Percentiles rank a stretch among this genome's conserved stretches.
phyloP scores from a whole-genome alignment of 148 eudicot species.

The Rhododendron henanense region DNA sequence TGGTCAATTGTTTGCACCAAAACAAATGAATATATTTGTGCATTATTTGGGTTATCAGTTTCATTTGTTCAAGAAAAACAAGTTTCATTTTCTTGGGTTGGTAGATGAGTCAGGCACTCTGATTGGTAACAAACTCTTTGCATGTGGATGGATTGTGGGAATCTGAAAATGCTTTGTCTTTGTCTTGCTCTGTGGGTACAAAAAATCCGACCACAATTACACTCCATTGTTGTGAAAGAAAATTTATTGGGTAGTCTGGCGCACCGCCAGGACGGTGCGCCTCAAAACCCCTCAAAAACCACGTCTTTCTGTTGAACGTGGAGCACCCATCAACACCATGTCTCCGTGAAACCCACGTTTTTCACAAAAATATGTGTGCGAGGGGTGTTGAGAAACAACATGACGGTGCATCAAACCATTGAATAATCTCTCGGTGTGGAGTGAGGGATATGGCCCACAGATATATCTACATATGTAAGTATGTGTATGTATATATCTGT shows the following conservation, averaged over 20 bases:
- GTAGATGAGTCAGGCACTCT: slow-evolving; percentile 7
- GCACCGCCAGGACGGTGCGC: too few species aligned
- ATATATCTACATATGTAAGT: too few species aligned
- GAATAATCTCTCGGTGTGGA: not conserved
- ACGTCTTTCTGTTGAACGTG: too few species aligned
- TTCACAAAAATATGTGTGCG: not conserved
- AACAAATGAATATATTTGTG: not conserved
- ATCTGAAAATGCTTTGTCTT: not conserved
- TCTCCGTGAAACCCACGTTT: too few species aligned
- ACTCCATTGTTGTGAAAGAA: not conserved
- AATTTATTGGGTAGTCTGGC: not conserved
- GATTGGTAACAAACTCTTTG: slow-evolving; percentile 11
- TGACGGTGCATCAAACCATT: too few species aligned
- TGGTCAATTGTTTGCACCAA: not conserved
- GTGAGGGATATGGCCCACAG: not conserved
- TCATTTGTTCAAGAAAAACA: not conserved
- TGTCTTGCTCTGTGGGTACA: not conserved
- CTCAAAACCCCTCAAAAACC: not conserved
- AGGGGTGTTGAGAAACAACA: too few species aligned
- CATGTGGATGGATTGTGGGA: slow-evolving; percentile 5
- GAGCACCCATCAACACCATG: too few species aligned
- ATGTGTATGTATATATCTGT: too few species aligned
- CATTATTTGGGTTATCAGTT: not conserved
- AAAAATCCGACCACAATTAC: not conserved
- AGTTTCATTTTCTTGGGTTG: not conserved